These are phyloP conservation scores for Leccinum variicolor DNA, from an alignment of 768 basidiomycete species.

Conservation along the genomic window DNA sequence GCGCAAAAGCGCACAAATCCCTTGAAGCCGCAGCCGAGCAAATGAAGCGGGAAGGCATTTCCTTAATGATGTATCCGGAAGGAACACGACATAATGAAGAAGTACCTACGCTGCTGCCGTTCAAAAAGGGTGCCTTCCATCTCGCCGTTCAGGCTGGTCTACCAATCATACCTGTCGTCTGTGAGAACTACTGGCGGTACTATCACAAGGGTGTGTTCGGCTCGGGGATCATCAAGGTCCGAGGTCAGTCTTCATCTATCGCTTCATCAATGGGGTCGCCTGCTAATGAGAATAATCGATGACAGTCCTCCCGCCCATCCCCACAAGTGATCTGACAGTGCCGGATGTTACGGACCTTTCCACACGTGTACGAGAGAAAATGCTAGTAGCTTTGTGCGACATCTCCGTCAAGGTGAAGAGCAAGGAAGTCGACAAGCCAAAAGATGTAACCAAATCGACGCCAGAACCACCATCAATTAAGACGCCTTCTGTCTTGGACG, in stretches of 20 bases:
- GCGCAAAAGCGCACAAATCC: constrained; percentile 66
- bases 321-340: constrained; percentile 66
- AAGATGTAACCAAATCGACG: constrained; percentile 22
- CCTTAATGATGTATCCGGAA: constrained; percentile 95
- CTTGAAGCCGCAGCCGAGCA: constrained; percentile 72
- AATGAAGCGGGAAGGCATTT: constrained; percentile 68
- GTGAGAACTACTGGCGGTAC: constrained; percentile 89
- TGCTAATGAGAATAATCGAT: constrained; percentile 3
- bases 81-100: constrained; percentile 81
- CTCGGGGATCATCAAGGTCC: constrained; percentile 72
- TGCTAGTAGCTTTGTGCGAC: constrained; percentile 74
- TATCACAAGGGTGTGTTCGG: constrained; percentile 80
- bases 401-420: constrained; percentile 59
- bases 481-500: constrained; percentile 8
- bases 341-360: constrained; percentile 70
- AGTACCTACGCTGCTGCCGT: constrained; percentile 66
- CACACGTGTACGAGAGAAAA: constrained; percentile 65
- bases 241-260: constrained; percentile 43
- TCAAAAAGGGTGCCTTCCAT: constrained; percentile 99
- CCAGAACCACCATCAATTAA: constrained; percentile 11
- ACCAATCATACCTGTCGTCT: constrained; percentile 88
- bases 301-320: constrained; percentile 86
- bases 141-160: constrained; percentile 88
- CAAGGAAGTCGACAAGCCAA: constrained; percentile 13
- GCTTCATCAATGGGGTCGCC: not conserved